These are phyloP conservation scores for Drechslerella dactyloides DNA, from an alignment of 2,329 filamentous ascomycete genomes.

Conservation along the genomic window DNA sequence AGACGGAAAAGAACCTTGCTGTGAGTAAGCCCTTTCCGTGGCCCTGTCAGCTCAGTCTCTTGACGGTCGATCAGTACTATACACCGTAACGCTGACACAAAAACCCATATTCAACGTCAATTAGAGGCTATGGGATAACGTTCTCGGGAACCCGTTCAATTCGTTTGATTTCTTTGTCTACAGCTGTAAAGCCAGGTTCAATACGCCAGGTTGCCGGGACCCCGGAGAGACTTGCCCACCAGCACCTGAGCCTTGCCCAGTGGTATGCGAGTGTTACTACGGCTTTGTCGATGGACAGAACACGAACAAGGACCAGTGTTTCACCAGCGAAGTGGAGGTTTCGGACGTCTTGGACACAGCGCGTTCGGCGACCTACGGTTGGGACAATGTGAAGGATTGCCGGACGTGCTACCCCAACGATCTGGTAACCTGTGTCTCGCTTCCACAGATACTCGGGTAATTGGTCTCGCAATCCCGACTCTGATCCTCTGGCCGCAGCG, in stretches of 20 bases:
- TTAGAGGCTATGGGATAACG: constrained; percentile 19
- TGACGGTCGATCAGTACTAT: no score
- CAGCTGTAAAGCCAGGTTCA: constrained; percentile 21
- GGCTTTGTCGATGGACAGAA: constrained; percentile 25
- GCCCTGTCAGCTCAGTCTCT: no score
- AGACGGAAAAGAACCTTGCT: not conserved
- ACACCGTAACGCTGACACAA: not conserved
- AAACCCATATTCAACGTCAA: not conserved
- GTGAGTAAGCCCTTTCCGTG: no score
- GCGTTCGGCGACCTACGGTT: constrained; percentile 19
- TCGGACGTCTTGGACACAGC: not conserved
- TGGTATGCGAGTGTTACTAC: constrained; percentile 17
- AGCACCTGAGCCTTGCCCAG: not conserved
- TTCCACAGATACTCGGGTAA: not conserved
- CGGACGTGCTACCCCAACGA: constrained; percentile 10
- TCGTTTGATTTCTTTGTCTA: constrained; percentile 32
- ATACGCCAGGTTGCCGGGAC: not conserved
- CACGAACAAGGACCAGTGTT: constrained; percentile 21
- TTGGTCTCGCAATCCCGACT: no score
- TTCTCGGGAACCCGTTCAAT: constrained; percentile 7
- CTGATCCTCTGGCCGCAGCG: no score
- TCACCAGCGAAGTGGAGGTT: constrained; percentile 6
- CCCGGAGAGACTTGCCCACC: not conserved
- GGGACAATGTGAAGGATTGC: constrained; percentile 25
- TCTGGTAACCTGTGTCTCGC: constrained; percentile 4